Conservation (phyloP, 208 protist species). For the Trypanosoma conorhini region DNA sequence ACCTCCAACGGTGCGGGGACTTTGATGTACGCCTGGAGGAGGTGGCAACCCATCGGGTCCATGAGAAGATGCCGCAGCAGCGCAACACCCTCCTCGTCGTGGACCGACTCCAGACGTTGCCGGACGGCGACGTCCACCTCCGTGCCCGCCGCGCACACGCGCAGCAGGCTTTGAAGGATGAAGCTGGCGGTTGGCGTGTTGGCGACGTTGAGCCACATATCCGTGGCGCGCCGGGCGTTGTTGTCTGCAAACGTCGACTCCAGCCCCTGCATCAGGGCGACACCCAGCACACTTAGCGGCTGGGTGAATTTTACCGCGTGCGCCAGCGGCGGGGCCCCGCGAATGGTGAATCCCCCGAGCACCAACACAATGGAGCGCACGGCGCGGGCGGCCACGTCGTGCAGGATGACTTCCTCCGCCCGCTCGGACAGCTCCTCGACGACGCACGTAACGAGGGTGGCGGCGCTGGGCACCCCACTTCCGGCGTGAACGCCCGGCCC, state of each 20-base stretch:
- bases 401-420: slow-evolving; percentile 60
- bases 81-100: slow-evolving; percentile 33
- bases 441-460: slow-evolving; percentile 65
- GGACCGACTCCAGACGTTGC: slow-evolving; percentile 47
- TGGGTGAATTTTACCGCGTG: slow-evolving; percentile 43
- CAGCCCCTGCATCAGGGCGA: slow-evolving; percentile 49
- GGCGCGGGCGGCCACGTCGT: slow-evolving; percentile 74
- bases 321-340: slow-evolving; percentile 50
- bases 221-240: slow-evolving; percentile 24
- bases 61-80: slow-evolving; percentile 64
- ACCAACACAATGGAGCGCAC: slow-evolving; percentile 80
- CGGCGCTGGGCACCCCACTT: slow-evolving; percentile 80
- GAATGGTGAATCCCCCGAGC: slow-evolving; percentile 74
- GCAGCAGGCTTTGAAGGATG: slow-evolving; percentile 82
- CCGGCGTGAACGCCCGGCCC: slow-evolving; percentile 58
- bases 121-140: slow-evolving; percentile 48
- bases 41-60: slow-evolving; percentile 72
- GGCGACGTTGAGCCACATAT: slow-evolving; percentile 77
- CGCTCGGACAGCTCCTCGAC: slow-evolving; percentile 73
- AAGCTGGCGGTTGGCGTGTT: slow-evolving; percentile 72
- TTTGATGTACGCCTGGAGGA: slow-evolving; percentile 85
- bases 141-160: slow-evolving; percentile 56
- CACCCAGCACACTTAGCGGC: slow-evolving; percentile 45
- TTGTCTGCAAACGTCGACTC: slow-evolving; percentile 62
- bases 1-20: slow-evolving; percentile 48